Evolutionary conservation across 306 rosid genomes (phyloP).

Genomic region (Cotoneaster glaucophyllus): DNA sequence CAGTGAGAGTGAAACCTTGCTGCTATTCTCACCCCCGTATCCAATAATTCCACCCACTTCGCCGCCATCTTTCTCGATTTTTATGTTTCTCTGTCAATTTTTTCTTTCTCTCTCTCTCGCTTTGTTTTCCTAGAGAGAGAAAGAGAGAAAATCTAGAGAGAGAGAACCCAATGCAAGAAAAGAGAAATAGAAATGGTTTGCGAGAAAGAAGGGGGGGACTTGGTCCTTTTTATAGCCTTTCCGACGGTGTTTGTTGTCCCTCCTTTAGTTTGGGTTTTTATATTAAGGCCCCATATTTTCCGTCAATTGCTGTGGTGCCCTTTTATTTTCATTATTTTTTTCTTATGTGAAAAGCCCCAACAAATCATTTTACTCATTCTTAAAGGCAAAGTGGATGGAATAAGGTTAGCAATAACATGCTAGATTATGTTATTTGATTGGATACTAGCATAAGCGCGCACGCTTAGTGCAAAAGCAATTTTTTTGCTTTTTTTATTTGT

Average conservation of each 20-base stretch:
- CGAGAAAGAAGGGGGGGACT: background rate
- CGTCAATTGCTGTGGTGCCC: background rate
- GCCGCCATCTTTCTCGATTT: conserved; percentile 12
- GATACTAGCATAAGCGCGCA: too few species aligned
- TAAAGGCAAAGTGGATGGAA: background rate
- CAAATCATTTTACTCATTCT: background rate
- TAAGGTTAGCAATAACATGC: too few species aligned
- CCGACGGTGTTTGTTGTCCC: background rate
- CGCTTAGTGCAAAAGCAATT: too few species aligned
- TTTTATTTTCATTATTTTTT: background rate
- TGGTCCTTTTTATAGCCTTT: background rate
- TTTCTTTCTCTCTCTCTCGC: background rate
- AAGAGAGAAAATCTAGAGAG: background rate
- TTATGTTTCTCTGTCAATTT: background rate
- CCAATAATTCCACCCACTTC: conserved; percentile 43
- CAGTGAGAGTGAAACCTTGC: conserved; percentile 54
- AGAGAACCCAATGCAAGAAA: background rate
- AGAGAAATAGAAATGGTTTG: background rate
- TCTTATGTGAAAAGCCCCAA: background rate
- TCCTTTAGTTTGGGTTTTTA: background rate
- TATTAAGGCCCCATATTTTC: background rate
- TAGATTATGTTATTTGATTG: too few species aligned
- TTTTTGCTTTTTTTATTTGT: too few species aligned
- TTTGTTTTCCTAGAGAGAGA: background rate
- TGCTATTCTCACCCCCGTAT: conserved; percentile 46